These are phyloP conservation scores for Botrytis fabae DNA, from an alignment of 2,329 filamentous ascomycete genomes.

Conservation along the genomic window DNA sequence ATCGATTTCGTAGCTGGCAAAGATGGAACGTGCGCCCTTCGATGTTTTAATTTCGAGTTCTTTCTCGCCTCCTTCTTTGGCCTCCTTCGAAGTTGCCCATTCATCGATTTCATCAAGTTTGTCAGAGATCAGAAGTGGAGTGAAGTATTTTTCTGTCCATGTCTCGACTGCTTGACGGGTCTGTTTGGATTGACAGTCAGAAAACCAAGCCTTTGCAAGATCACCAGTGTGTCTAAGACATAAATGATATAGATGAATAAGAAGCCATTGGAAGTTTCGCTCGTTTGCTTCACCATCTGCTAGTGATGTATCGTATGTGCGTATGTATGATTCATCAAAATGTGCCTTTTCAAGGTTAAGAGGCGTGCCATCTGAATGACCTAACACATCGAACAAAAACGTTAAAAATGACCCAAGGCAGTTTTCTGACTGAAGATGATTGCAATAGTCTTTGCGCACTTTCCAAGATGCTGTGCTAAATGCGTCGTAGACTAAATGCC, in stretches of 20 bases:
- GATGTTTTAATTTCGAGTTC: slow-evolving; percentile 70
- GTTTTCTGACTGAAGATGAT: slow-evolving; percentile 73
- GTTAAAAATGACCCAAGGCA: slow-evolving; percentile 69
- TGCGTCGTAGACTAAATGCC: slow-evolving; percentile 87
- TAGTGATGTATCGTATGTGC: slow-evolving; percentile 52
- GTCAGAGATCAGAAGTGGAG: slow-evolving; percentile 65
- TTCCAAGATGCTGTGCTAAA: slow-evolving; percentile 77
- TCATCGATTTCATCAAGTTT: slow-evolving; percentile 65
- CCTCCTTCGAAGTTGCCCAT: slow-evolving; percentile 61
- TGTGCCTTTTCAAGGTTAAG: slow-evolving; percentile 70
- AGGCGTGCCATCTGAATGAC: slow-evolving; percentile 71
- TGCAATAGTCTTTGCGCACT: slow-evolving; percentile 77
- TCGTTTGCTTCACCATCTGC: slow-evolving; percentile 63
- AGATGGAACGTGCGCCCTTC: slow-evolving; percentile 70
- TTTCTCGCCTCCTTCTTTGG: slow-evolving; percentile 51
- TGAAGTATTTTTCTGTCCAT: slow-evolving; percentile 86
- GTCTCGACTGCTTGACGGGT: slow-evolving; percentile 75
- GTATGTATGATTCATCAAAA: slow-evolving; percentile 59
- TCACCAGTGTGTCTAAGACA: slow-evolving; percentile 74
- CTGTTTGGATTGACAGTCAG: slow-evolving; percentile 76
- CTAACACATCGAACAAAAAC: slow-evolving; percentile 82
- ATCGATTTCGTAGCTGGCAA: slow-evolving; percentile 83
- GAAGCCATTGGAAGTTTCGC: slow-evolving; percentile 76
- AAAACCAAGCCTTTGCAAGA: slow-evolving; percentile 81
- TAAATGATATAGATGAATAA: slow-evolving; percentile 84